Conservation (phyloP, 2,329 filamentous ascomycete species). For the Plenodomus biglobosus region DNA sequence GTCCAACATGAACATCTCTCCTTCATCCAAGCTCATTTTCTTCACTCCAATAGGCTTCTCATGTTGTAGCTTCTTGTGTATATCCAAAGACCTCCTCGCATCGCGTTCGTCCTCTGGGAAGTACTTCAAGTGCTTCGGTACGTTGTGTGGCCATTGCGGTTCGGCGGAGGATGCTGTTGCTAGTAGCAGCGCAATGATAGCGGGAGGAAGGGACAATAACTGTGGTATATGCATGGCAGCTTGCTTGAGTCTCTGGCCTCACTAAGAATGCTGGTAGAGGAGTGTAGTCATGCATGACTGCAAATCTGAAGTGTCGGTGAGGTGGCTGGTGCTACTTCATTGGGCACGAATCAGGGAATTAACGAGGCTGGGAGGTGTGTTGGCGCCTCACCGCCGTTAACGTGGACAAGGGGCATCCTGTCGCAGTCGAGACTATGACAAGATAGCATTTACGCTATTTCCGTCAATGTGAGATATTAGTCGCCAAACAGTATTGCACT, state of each 20-base stretch:
- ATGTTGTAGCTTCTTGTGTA: slow-evolving; percentile 43
- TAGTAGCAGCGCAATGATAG: slow-evolving; percentile 33
- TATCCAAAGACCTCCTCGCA: slow-evolving; percentile 46
- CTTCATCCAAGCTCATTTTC: slow-evolving; percentile 70
- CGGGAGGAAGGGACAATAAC: slow-evolving; percentile 35
- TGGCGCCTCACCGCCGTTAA: slow-evolving; percentile 27
- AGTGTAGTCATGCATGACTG: slow-evolving; percentile 6
- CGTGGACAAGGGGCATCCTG: slow-evolving; percentile 16
- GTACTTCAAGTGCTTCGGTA: slow-evolving; percentile 50
- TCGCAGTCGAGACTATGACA: not conserved
- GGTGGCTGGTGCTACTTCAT: slow-evolving; percentile 33
- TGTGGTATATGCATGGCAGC: slow-evolving; percentile 29
- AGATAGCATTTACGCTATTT: not conserved
- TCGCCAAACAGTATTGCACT: too few species aligned
- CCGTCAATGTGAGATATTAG: too few species aligned
- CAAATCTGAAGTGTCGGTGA: slow-evolving; percentile 3
- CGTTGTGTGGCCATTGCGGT: slow-evolving; percentile 50
- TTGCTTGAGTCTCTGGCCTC: not conserved
- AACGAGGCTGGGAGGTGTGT: slow-evolving; percentile 39
- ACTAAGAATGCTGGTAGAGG: slow-evolving; percentile 16
- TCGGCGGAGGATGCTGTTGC: slow-evolving; percentile 16
- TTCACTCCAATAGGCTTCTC: slow-evolving; percentile 63
- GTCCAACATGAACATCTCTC: slow-evolving; percentile 72
- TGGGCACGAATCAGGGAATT: slow-evolving; percentile 29
- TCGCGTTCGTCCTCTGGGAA: slow-evolving; percentile 51